A percentile compares a stretch with the other conserved stretches of the same genome.
These are phyloP conservation scores for Lentinus tigrinus DNA, from an alignment of 768 basidiomycete species.

Conservation along the genomic window DNA sequence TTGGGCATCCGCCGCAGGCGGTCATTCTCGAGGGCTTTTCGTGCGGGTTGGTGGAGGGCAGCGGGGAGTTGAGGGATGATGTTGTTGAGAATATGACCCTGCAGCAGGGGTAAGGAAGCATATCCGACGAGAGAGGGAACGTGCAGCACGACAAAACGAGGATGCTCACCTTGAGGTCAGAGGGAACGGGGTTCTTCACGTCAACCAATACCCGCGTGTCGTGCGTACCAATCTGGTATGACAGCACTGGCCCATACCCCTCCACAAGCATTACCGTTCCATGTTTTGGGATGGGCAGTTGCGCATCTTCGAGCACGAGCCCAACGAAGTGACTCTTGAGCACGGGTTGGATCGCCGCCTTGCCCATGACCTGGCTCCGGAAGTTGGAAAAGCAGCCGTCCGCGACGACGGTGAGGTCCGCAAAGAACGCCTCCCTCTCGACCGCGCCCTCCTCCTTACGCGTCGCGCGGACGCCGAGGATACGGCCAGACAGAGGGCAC, in stretches of 20 bases:
- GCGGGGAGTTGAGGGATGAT: constrained; percentile 82
- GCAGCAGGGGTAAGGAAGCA: background rate
- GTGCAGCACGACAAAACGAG: background rate
- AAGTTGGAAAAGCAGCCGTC: constrained; percentile 98
- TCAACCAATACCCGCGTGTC: constrained; percentile 96
- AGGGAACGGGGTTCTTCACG: constrained; percentile 79
- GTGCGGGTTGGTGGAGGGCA: constrained; percentile 63
- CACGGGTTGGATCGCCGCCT: constrained; percentile 43
- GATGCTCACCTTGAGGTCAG: constrained; percentile 67
- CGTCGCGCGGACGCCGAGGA: constrained; percentile 69
- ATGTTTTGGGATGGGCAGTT: constrained; percentile 69
- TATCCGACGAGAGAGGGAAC: no score
- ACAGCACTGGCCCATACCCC: constrained; percentile 81
- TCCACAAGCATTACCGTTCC: constrained; percentile 84
- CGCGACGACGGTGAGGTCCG: constrained; percentile 82
- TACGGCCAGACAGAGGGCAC: constrained; percentile 45
- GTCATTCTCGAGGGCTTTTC: constrained; percentile 69
- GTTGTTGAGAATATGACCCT: constrained; percentile 69
- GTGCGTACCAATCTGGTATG: constrained; percentile 87
- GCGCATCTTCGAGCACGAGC: constrained; percentile 73
- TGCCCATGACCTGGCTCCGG: constrained; percentile 63
- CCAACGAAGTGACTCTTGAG: constrained; percentile 85
- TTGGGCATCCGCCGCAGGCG: constrained; percentile 93
- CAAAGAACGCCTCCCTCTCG: constrained; percentile 57
- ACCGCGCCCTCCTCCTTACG: constrained; percentile 34